Evolutionary conservation across 495 filamentous ascomycete species (phyloP).

Genomic region (Xylaria grammica): DNA sequence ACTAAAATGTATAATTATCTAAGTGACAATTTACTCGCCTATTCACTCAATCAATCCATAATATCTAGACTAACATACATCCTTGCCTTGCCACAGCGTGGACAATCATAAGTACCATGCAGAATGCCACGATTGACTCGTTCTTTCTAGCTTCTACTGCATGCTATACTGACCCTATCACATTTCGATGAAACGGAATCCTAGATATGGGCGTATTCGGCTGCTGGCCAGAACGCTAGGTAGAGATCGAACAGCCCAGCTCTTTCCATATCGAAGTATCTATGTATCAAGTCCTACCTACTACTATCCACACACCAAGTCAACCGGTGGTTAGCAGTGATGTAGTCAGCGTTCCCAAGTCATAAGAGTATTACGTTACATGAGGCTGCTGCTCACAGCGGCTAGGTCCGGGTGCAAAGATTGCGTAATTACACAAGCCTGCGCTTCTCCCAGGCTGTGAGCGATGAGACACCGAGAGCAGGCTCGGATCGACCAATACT

Average conservation of each 20-base stretch:
- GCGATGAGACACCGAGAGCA: background rate
- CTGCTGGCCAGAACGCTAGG: background rate
- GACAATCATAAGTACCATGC: slow-evolving; percentile 5
- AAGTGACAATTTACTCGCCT: background rate
- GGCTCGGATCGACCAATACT: slow-evolving; percentile 7
- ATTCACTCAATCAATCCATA: no score
- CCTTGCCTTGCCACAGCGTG: background rate
- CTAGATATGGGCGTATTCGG: background rate
- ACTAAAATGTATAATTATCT: background rate
- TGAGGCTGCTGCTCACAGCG: slow-evolving; percentile 14
- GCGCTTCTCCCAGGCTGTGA: background rate
- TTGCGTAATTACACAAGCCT: slow-evolving; percentile 1
- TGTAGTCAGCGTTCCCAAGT: slow-evolving; percentile 3
- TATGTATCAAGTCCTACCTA: background rate
- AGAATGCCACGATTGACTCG: no score
- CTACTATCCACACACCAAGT: slow-evolving; percentile 5
- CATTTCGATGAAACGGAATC: no score
- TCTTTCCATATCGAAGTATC: background rate
- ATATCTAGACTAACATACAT: no score
- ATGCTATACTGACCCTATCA: no score
- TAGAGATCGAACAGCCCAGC: background rate
- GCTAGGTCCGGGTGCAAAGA: slow-evolving; percentile 13
- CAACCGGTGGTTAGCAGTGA: background rate
- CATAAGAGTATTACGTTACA: slow-evolving; percentile 13
- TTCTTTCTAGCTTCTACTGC: no score